Percentiles rank a stretch among this genome's conserved stretches.
Conservation (phyloP, 352 stramenopile genomes). For the Globisporangium irregulare region DNA sequence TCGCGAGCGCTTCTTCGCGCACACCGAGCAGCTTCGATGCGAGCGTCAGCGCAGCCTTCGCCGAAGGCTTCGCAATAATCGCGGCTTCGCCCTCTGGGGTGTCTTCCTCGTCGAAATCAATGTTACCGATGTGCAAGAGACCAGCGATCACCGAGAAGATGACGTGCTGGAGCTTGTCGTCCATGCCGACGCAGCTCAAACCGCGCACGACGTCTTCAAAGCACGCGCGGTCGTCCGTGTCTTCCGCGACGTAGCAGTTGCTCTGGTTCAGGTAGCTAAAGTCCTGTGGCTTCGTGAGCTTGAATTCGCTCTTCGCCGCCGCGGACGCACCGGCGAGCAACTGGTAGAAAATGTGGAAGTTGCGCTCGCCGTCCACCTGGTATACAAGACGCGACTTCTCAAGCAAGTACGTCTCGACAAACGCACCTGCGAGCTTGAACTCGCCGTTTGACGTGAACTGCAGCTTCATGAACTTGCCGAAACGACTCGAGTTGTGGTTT, state of each 20-base stretch:
- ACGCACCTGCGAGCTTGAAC: slow-evolving; percentile 84
- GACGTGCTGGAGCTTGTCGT: slow-evolving; percentile 56
- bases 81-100: slow-evolving; percentile 74
- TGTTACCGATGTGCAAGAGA: slow-evolving; percentile 96
- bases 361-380: slow-evolving; percentile 89
- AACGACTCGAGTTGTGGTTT: slow-evolving; percentile 94
- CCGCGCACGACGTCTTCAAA: slow-evolving; percentile 71
- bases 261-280: slow-evolving; percentile 95
- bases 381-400: slow-evolving; percentile 88
- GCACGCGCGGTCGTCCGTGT: slow-evolving; percentile 88
- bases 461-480: slow-evolving; percentile 96
- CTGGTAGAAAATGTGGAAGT: slow-evolving; percentile 97
- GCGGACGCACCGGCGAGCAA: slow-evolving; percentile 68
- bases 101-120: slow-evolving; percentile 92
- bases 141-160: slow-evolving; percentile 93
- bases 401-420: slow-evolving; percentile 87
- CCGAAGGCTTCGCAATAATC: slow-evolving; percentile 66
- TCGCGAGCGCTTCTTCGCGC: slow-evolving; percentile 50
- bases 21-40: slow-evolving; percentile 72
- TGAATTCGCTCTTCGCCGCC: slow-evolving; percentile 50
- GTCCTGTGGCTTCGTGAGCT: slow-evolving; percentile 76
- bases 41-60: slow-evolving; percentile 52
- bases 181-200: slow-evolving; percentile 77
- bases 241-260: slow-evolving; percentile 90
- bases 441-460: slow-evolving; percentile 89